Base-by-base conservation (phyloP, 306 rosid genomes). In the Dalbergia cultrata region DNA sequence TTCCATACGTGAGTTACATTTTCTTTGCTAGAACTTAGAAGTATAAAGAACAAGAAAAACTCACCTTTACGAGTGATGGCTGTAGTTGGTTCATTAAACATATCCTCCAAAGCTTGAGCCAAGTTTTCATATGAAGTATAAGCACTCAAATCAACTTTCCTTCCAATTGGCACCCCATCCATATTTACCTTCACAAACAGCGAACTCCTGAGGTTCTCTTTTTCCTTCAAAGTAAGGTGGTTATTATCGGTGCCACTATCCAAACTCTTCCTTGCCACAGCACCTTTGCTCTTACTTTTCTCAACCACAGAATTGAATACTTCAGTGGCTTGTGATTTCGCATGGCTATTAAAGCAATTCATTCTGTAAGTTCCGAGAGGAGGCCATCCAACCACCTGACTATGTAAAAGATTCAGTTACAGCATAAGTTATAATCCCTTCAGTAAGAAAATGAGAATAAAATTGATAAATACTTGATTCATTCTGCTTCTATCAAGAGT, bases 361-460 rank as follows among this genome's bases (percentile, higher is more conserved):
- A 92, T 89, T 86, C 99, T 88, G 67, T 84, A 86, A 58, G 90
- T 39, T 85, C 91, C 79, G 86, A 95, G 88, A 31, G 99, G 99
- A 63, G 99, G 99, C 99, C 99, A 95, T 63, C 99, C 99, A 81
- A 95, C 97, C 43, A 92, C 93, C 88, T 93, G 98, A 86, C 96
- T 95, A 88, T 84, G 71, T 26, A 72, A 77, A 69, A 70, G 78
- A 86, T 78, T 33, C 78, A 74, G 85, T 17, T 70, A 82, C 59
- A 76, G 77, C 67, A 85, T 45, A 81, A 71, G 57, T 62, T 66
- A 56, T 6, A 86, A 75, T 44, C 64, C 43, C 62, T 53, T 78
- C 73, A 85, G 83, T 60, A 67, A 73, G 19, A 22, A 74, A 70
- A 80, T 26, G 13, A 72, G 34, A 75, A 74, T n/a, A 49, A 69